Evolutionary conservation across 768 basidiomycete species (phyloP).

Genomic region (Tephrocybe sp.): DNA sequence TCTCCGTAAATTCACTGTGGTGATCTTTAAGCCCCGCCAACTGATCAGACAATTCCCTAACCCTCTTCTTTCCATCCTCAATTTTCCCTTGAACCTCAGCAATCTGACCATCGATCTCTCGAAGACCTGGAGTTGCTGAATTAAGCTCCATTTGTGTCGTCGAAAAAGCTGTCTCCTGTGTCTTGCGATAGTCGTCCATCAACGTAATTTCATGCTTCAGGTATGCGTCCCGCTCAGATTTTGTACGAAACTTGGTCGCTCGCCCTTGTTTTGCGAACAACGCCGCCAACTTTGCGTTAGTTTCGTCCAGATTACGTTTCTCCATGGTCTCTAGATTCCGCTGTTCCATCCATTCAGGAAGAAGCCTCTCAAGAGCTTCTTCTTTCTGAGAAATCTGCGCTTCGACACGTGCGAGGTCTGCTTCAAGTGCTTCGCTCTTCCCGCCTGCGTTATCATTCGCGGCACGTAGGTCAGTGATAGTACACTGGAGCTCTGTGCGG

Average conservation of each 20-base stretch:
- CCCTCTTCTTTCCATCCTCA: constrained; percentile 60
- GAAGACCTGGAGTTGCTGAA: constrained; percentile 42
- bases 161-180: constrained; percentile 55
- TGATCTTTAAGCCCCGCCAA: constrained; percentile 60
- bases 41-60: constrained; percentile 60
- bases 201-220: constrained; percentile 77
- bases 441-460: constrained; percentile 65
- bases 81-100: constrained; percentile 53
- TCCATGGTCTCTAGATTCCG: constrained; percentile 49
- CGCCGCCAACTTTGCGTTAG: constrained; percentile 64
- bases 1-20: constrained; percentile 68
- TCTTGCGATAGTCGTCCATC: constrained; percentile 56
- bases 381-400: constrained; percentile 64
- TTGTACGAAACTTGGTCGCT: constrained; percentile 78
- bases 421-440: constrained; percentile 57
- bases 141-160: constrained; percentile 49
- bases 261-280: constrained; percentile 92
- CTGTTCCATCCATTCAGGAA: constrained; percentile 69
- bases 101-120: constrained; percentile 58
- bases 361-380: constrained; percentile 52
- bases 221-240: constrained; percentile 79
- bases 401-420: constrained; percentile 61
- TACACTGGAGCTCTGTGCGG: constrained; percentile 84
- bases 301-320: constrained; percentile 70
- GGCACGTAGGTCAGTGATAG: constrained; percentile 70